Evolutionary conservation across 495 filamentous ascomycete species (phyloP).

Genomic region (Podospora sp.): DNA sequence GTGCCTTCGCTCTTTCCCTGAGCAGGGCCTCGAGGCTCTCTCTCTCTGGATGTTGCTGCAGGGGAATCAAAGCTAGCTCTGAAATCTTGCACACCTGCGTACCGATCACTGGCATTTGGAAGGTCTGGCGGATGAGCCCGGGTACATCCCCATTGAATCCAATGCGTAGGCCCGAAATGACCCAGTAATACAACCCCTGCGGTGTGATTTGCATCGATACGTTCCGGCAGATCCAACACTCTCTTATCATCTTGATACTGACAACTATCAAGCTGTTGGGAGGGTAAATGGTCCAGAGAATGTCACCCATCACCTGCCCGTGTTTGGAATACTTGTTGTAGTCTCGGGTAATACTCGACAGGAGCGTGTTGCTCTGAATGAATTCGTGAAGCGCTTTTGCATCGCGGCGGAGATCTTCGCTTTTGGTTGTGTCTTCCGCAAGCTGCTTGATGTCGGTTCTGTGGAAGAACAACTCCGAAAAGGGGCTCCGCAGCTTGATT

Average conservation of each 20-base stretch:
- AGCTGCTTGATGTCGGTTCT: not conserved
- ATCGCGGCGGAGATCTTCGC: not conserved
- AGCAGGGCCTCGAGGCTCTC: no score
- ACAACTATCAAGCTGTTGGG: slow-evolving; percentile 12
- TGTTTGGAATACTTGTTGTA: not conserved
- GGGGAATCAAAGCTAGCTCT: not conserved
- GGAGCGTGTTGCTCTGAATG: not conserved
- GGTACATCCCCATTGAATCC: not conserved
- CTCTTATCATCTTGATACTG: not conserved
- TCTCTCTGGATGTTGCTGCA: no score
- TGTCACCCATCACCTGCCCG: slow-evolving; percentile 3
- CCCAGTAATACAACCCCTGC: not conserved
- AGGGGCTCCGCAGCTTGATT: not conserved
- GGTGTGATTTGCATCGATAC: not conserved
- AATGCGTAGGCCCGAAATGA: not conserved
- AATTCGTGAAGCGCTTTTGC: not conserved
- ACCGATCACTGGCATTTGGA: not conserved
- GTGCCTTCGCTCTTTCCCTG: no score
- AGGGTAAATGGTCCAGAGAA: slow-evolving; percentile 11
- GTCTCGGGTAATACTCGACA: slow-evolving; percentile 8
- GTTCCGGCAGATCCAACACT: not conserved
- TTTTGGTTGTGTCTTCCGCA: not conserved
- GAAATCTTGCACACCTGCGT: not conserved
- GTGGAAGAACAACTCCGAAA: not conserved
- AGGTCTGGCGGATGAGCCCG: not conserved